A percentile compares a stretch with the other conserved stretches of the same genome.
Evolutionary conservation across 495 filamentous ascomycete species (phyloP).

Genomic region (Pseudoneurospora amorphoporcata): DNA sequence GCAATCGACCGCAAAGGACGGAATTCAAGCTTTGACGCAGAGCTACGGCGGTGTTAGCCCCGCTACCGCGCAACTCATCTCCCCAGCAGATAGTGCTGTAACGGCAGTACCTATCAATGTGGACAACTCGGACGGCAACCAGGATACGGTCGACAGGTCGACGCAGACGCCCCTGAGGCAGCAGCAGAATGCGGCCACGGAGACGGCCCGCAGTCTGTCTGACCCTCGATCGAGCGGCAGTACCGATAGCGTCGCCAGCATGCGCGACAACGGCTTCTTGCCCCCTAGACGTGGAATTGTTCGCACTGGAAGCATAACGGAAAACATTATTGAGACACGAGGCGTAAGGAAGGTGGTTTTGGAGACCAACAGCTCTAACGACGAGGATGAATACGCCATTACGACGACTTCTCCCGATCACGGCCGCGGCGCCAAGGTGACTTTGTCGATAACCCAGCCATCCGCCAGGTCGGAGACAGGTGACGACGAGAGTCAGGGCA

Average conservation of each 20-base stretch:
- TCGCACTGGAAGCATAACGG: slow-evolving; percentile 79
- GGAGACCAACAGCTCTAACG: slow-evolving; percentile 50
- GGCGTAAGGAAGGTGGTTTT: slow-evolving; percentile 80
- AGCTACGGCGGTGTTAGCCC: slow-evolving; percentile 52
- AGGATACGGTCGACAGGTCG: background rate
- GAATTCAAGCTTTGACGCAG: slow-evolving; percentile 53
- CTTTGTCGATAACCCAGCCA: background rate
- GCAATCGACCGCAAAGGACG: slow-evolving; percentile 45
- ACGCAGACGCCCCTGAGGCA: slow-evolving; percentile 1
- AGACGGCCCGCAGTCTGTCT: slow-evolving; percentile 4
- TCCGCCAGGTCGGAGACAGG: background rate
- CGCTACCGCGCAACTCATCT: slow-evolving; percentile 20
- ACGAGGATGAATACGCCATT: slow-evolving; percentile 19
- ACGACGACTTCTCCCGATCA: slow-evolving; percentile 7
- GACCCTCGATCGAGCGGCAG: slow-evolving; percentile 8
- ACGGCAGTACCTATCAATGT: background rate
- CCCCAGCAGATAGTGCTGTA: slow-evolving; percentile 7
- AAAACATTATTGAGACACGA: slow-evolving; percentile 71
- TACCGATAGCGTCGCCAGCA: slow-evolving; percentile 10
- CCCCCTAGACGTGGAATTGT: slow-evolving; percentile 44
- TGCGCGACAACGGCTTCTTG: slow-evolving; percentile 7
- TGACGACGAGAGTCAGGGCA: slow-evolving; percentile 6
- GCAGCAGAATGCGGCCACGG: slow-evolving; percentile 14
- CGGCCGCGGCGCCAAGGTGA: background rate
- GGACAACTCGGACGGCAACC: slow-evolving; percentile 1